Base-by-base conservation (phyloP, 306 rosid genomes). In the Leucaena leucocephala region DNA sequence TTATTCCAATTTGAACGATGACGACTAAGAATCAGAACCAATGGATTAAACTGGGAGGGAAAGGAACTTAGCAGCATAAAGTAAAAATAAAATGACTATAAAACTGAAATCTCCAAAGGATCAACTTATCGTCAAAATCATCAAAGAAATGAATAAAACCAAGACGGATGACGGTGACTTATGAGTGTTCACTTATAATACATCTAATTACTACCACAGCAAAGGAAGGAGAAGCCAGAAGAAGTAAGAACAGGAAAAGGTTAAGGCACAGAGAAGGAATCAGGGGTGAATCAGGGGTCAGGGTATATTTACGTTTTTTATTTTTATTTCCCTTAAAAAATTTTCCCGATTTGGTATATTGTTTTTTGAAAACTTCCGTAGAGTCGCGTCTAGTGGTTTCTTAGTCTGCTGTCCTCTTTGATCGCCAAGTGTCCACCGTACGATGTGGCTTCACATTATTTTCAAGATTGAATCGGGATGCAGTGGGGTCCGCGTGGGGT, bases 381-480 rank as follows among this genome's bases (percentile, higher is more conserved):
- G 33, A 3, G 34, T 33, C 2, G 54, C 2, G 72, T 83, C 81
- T 75, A 78, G 85, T 68, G 64, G 83, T 76, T 78, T 49, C 63
- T 36, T 58, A 48, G 77, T 82, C 84, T 77, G 87, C 82, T 82
- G 65, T 73, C 71, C 82, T 57, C 17, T 42, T 68, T 68, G 76
- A 59, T 78, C 81, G 93, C 86, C 93, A 87, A 83, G 85, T 89
- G 90, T 87, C 86, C 81, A 61, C 22, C 59, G 34, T 8, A 19
- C 62, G 62, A n/a, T 55, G 50, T 71, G 64, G 48, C 71, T 27
- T 48, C 17, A 27, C 27, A 27, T 17, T 35, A 42, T 43, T 11
- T 38, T 59, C 13, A 40, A 9, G 49, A 39, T 21, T 22, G 65
- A 27, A n/a, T 39, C 35, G 4, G 27, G 42, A 35, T 38, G 10